Conservation (phyloP, 2,329 filamentous ascomycete species). For the Claviceps monticola region DNA sequence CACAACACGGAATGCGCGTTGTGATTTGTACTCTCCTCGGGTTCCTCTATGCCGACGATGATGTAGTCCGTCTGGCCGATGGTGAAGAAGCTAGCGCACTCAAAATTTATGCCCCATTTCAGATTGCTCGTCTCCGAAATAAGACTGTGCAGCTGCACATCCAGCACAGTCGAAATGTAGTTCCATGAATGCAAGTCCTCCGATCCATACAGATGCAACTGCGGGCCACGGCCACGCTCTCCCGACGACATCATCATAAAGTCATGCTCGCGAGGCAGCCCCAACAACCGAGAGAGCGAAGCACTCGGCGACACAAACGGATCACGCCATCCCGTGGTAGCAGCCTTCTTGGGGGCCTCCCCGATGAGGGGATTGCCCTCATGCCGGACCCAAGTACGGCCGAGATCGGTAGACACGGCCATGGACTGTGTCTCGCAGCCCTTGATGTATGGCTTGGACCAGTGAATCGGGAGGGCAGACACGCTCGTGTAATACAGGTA, state of each 20-base stretch:
- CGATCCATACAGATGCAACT: conserved; percentile 11
- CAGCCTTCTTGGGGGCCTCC: conserved; percentile 9
- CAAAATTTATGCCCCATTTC: conserved; percentile 8
- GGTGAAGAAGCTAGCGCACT: conserved; percentile 13
- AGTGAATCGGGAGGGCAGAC: conserved; percentile 29
- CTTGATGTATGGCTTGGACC: conserved; percentile 28
- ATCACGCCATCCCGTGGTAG: conserved; percentile 14
- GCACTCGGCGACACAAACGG: conserved; percentile 13
- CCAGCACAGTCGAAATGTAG: conserved; percentile 8
- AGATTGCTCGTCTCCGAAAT: conserved; percentile 2
- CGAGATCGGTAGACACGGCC: conserved; percentile 24
- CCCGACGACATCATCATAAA: conserved; percentile 28
- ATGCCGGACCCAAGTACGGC: conserved; percentile 10
- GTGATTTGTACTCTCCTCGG: conserved; percentile 6
- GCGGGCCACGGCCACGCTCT: conserved; percentile 10
- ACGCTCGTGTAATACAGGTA: conserved; percentile 30
- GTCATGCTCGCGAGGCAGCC: conserved; percentile 11
- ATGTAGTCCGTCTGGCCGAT: conserved; percentile 7
- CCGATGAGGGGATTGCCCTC: conserved; percentile 10
- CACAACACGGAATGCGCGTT: conserved; percentile 8
- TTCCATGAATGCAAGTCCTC: conserved; percentile 10
- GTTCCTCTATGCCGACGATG: conserved; percentile 8
- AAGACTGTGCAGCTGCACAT: conserved; percentile 3
- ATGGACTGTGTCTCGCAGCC: conserved; percentile 30
- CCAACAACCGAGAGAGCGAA: conserved; percentile 9